Evolutionary conservation across 2,329 filamentous ascomycete species (phyloP), one percentile per base, ranked within the genome.

Genomic region (Trichoderma sp.): DNA sequence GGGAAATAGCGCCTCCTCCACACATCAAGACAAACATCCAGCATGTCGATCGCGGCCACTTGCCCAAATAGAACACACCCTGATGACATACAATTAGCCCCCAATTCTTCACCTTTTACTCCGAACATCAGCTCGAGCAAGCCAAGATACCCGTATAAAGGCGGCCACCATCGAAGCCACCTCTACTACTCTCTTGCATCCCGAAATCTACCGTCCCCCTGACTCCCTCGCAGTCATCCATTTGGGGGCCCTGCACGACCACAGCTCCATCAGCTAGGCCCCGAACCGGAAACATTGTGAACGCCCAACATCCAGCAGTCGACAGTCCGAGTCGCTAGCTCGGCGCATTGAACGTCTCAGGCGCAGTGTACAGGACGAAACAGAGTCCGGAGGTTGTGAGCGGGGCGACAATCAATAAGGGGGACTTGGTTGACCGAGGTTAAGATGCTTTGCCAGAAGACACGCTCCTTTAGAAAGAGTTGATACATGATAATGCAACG

Each of bases 181-280:
- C 3, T 34, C 9, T 30, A 34, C 9, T 30, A 34, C 30, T 34
- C 30, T 39, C 34, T 51, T 51, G 26, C 24, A 28, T 47, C 60
- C 60, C 60, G 60, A 52, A 55, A 47, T 47, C 60, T 54, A 45
- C 60, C 60, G 41, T 34, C 44, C 56, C 56, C 56, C 50, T 45
- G 50, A 41, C 50, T 44, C 60, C 60, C 19, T 47, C 30, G 9
- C 30, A 44, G 47, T 39, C 24, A 44, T 26, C 44, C 48, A 54
- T 30, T 45, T 39, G 52, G 48, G 48, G 26, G 50, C 41, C 54
- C 50, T 63, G 48, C 50, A 26, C 28, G 10, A 19, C 60, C 19
- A 6, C 41, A 55, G 39, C 45, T 62, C 59, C 59, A 62, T 62
- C 50, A 55, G 50, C 60, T 24, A 48, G 24, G 56, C 17, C n/a